A percentile compares a stretch with the other conserved stretches of the same genome.
These are phyloP conservation scores for Atkinsonella hypoxylon DNA, from an alignment of 2,329 filamentous ascomycete genomes.

Conservation along the genomic window DNA sequence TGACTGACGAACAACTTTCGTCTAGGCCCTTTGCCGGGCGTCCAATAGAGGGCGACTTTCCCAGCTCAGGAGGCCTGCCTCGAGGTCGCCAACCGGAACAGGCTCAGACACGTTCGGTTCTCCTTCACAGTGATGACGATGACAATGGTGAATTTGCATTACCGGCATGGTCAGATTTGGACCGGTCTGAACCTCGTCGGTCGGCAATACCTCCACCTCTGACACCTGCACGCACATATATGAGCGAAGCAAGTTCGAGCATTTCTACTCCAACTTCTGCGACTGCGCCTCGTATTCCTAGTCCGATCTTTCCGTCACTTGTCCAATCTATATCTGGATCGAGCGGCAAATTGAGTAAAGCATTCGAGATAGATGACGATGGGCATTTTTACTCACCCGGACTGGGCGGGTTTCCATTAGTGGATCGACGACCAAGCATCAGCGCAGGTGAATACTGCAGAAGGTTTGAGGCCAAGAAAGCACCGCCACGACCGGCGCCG, in stretches of 20 bases:
- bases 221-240: constrained; percentile 11
- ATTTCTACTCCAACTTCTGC: constrained; percentile 18
- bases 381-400: neutral
- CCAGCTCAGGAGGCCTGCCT: constrained; percentile 22
- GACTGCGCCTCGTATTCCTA: constrained; percentile 21
- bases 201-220: constrained; percentile 25
- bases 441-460: constrained; percentile 6
- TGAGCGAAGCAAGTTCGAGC: constrained; percentile 4
- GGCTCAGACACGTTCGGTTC: constrained; percentile 2
- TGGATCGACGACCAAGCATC: constrained; percentile 5
- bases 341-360: constrained; percentile 19
- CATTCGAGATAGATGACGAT: constrained; percentile 18
- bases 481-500: constrained; percentile 20
- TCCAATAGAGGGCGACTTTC: constrained; percentile 22
- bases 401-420: constrained; percentile 1
- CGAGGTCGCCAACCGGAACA: constrained; percentile 19
- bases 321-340: constrained; percentile 22
- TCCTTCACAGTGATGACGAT: neutral
- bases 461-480: constrained; percentile 20
- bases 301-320: constrained; percentile 24
- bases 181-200: constrained; percentile 16
- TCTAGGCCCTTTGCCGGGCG: constrained; percentile 17
- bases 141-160: neutral
- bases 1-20: constrained; percentile 4
- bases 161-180: constrained; percentile 13